phyloP scores from a whole-genome alignment of 768 basidiomycete species.

The Phlebiopsis flavidoalba region DNA sequence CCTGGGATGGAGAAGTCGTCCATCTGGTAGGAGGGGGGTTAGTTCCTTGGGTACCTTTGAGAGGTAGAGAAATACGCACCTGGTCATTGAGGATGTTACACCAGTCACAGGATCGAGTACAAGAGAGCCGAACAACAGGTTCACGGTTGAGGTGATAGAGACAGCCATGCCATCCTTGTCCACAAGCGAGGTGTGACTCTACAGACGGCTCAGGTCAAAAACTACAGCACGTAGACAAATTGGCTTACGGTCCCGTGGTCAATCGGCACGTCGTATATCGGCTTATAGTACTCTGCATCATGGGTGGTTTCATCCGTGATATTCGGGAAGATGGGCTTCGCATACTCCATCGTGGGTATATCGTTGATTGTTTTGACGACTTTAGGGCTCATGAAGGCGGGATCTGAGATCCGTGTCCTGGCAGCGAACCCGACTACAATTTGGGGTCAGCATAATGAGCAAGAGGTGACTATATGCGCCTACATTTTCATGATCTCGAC shows the following conservation, averaged over 20 bases:
- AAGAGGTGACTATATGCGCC: constrained; percentile 18
- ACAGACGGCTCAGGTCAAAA: constrained; percentile 3
- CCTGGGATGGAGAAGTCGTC: constrained; percentile 92
- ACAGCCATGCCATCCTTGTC: constrained; percentile 88
- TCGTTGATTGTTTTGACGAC: constrained; percentile 49
- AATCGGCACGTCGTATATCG: constrained; percentile 66
- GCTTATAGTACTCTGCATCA: constrained; percentile 75
- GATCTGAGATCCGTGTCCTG: constrained; percentile 79
- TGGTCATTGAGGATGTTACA: constrained; percentile 88
- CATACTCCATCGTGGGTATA: constrained; percentile 68
- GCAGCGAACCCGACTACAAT: constrained; percentile 59
- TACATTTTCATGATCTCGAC: constrained; percentile 85
- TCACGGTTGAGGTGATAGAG: constrained; percentile 83
- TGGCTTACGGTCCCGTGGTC: constrained; percentile 84
- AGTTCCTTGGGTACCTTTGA: background rate
- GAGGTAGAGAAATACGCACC: constrained; percentile 27
- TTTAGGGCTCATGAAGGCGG: constrained; percentile 47
- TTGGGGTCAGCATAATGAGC: background rate
- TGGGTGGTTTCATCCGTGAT: constrained; percentile 87
- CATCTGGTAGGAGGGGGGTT: constrained; percentile 42
- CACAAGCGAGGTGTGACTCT: constrained; percentile 83
- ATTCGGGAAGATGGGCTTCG: constrained; percentile 52
- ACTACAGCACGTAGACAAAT: background rate
- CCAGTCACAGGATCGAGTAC: constrained; percentile 87
- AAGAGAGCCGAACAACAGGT: constrained; percentile 82